These are phyloP conservation scores for Corchorus olitorius DNA, from an alignment of 345 rosid species.

Conservation along the genomic window DNA sequence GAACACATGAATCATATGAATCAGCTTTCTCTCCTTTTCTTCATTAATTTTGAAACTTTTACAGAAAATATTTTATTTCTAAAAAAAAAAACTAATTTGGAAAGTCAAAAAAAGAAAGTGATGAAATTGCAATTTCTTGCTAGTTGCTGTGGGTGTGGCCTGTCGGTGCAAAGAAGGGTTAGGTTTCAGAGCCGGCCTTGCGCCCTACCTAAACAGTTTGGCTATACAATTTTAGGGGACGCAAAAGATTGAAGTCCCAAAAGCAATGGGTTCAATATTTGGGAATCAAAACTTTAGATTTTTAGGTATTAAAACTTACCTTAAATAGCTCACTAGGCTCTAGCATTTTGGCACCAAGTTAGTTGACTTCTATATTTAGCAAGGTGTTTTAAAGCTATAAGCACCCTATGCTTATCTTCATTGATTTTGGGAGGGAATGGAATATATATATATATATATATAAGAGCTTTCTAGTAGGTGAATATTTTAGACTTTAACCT, in stretches of 20 bases:
- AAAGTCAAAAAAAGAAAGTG: background rate
- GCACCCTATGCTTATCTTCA: too few species aligned
- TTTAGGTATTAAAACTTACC: background rate
- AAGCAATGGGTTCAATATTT: background rate
- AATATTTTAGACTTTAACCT: too few species aligned
- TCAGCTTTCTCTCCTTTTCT: too few species aligned
- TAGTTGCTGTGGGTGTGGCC: too few species aligned
- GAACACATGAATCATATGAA: too few species aligned
- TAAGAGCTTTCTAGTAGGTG: background rate
- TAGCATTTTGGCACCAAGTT: background rate
- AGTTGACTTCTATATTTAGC: background rate
- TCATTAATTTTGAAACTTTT: too few species aligned
- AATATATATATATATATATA: too few species aligned
- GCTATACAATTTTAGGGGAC: background rate
- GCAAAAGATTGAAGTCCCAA: background rate
- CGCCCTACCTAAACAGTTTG: background rate
- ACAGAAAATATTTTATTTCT: too few species aligned
- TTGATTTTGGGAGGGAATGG: background rate
- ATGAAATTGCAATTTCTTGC: background rate
- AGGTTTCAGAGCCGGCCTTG: constrained; percentile 7
- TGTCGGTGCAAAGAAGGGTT: background rate
- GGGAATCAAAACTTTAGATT: background rate
- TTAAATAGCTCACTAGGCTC: background rate
- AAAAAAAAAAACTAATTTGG: background rate
- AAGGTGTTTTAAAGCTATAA: background rate